Evolutionary conservation across 371 early-diverging fungal species (phyloP), one percentile per base, ranked within the genome.

Genomic region (Circinella umbellata): DNA sequence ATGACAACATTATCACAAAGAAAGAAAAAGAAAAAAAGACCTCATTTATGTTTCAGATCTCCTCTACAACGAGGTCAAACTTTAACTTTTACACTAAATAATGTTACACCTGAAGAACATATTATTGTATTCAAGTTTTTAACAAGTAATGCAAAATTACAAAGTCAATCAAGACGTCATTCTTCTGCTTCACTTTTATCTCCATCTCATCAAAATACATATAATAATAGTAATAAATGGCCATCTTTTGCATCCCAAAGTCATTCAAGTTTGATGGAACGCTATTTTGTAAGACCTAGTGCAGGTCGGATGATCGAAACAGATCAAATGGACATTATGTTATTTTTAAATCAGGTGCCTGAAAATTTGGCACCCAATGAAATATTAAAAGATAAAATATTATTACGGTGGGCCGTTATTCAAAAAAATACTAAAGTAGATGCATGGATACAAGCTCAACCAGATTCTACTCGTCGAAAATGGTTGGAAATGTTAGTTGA

Each of bases 401-500:
- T 83, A 11, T 75, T 83, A 7, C 76, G 79, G 4, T 83, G 81
- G 80, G 84, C 84, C 10, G 77, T 76, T 11, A 72, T 83, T 35
- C 81, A 83, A 57, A 72, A 70, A 18, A 61, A 76, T 57, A 81
- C 78, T 7, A 54, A 76, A 34, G 80, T 81, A 9, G 81, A 76
- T 18, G 60, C 61, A 11, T 81, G 81, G 80, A 73, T 77, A 0
- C 72, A 77, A 18, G 49, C 70, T 0, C 65, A 81, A 15, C 63
- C 67, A 1, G 80, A 81, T 35, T 71, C 68, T 0, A 77, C 77
- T 35, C 73, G 81, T 61, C 73, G 80, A 46, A 76, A 73, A 55
- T 83, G 84, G 84, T 65, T 83, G 60, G 81, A 83, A 64, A 80
- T 83, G 78, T 36, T 83, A 49, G 72, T 76, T 55, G 80, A 83